Conservation (phyloP, 768 basidiomycete genomes). For the Pisolithus sp. region DNA sequence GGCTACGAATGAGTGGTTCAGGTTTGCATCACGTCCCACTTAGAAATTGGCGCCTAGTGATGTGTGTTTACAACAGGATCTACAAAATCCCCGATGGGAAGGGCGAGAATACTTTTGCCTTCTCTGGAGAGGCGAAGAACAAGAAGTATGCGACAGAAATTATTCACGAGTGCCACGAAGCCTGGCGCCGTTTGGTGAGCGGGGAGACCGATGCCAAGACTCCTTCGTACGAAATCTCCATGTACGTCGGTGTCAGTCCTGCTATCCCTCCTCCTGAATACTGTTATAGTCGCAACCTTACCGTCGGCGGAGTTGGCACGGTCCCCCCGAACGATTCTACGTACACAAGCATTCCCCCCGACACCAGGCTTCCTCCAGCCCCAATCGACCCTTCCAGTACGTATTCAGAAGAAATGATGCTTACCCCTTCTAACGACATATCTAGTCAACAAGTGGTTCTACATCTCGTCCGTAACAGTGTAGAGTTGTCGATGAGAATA, state of each 20-base stretch:
- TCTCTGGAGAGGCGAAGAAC: conserved; percentile 99
- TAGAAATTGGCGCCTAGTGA: conserved; percentile 1
- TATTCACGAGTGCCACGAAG: conserved; percentile 97
- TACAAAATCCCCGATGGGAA: conserved; percentile 97
- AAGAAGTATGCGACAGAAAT: conserved; percentile 99
- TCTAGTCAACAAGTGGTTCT: conserved; percentile 88
- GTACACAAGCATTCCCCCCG: conserved; percentile 64
- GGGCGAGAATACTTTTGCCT: conserved; percentile 97
- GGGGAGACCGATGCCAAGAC: conserved; percentile 77
- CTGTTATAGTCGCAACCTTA: conserved; percentile 66
- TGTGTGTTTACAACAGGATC: conserved; percentile 45
- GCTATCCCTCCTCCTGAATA: background rate
- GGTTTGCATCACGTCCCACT: conserved; percentile 35
- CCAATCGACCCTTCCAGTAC: conserved; percentile 87
- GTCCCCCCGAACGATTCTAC: conserved; percentile 52
- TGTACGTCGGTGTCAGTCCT: conserved; percentile 46
- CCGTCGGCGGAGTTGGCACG: conserved; percentile 64
- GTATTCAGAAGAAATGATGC: conserved; percentile 18
- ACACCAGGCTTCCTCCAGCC: conserved; percentile 79
- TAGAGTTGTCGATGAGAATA: conserved; percentile 28
- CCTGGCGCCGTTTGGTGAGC: conserved; percentile 89
- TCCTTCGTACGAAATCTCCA: conserved; percentile 67
- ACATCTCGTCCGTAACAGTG: conserved; percentile 85
- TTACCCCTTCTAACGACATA: conserved; percentile 8
- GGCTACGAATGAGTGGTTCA: conserved; percentile 99